These are phyloP conservation scores for Castanea mollissima DNA, from an alignment of 306 rosid species.

Conservation along the genomic window DNA sequence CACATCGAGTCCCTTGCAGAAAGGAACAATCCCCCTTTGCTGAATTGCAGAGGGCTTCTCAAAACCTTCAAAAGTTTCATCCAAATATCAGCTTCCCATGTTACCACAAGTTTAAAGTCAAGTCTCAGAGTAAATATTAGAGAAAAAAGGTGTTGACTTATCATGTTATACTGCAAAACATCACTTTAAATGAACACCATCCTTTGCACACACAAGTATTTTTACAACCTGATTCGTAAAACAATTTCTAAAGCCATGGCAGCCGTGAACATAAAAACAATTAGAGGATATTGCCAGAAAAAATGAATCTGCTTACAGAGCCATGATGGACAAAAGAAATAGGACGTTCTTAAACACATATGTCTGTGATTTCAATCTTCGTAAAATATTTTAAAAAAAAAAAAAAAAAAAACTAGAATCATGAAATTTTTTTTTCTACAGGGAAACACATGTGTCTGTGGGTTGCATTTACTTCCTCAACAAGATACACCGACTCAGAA, in stretches of 20 bases:
- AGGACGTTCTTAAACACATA: not conserved
- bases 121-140: not conserved
- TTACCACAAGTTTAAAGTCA: not conserved
- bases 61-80: constrained; percentile 42
- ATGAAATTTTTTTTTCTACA: not conserved
- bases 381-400: not conserved
- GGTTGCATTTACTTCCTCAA: not conserved
- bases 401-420: not conserved
- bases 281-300: not conserved
- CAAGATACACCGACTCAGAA: not conserved
- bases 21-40: constrained; percentile 81
- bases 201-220: not conserved
- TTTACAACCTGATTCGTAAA: not conserved
- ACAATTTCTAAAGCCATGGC: not conserved
- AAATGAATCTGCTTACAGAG: not conserved
- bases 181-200: not conserved
- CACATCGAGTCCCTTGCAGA: constrained; percentile 74
- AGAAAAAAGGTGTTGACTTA: not conserved
- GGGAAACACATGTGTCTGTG: not conserved
- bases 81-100: constrained; percentile 10
- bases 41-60: constrained; percentile 87
- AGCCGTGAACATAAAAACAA: not conserved
- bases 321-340: not conserved
- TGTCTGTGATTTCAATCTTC: not conserved
- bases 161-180: not conserved